phyloP scores from a whole-genome alignment of 2,329 filamentous ascomycete genomes.

The Biscogniauxia mediterranea region DNA sequence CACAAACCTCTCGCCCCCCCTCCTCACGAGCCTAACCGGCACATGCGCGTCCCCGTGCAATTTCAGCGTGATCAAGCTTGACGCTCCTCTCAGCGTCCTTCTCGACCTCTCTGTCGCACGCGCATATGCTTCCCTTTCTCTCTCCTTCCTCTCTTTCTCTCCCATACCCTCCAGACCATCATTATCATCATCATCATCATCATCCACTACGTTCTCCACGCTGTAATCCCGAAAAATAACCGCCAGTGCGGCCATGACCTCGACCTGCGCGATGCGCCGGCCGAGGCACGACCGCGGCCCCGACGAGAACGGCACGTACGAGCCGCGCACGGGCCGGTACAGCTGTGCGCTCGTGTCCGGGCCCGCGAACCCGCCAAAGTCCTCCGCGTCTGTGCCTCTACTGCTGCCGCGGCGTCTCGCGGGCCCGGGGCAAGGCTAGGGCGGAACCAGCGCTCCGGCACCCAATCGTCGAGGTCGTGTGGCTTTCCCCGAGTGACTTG shows the following conservation, averaged over 20 bases:
- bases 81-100: slow-evolving; percentile 51
- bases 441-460: slow-evolving; percentile 59
- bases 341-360: slow-evolving; percentile 60
- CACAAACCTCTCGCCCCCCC: slow-evolving; percentile 67
- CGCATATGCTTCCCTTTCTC: slow-evolving; percentile 41
- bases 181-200: slow-evolving; percentile 51
- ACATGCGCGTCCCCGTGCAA: slow-evolving; percentile 57
- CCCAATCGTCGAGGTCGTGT: slow-evolving; percentile 53
- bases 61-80: slow-evolving; percentile 67
- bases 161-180: slow-evolving; percentile 13
- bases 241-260: slow-evolving; percentile 54
- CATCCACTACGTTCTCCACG: slow-evolving; percentile 67
- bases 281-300: slow-evolving; percentile 57
- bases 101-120: slow-evolving; percentile 58
- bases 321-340: slow-evolving; percentile 56
- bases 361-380: slow-evolving; percentile 56
- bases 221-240: slow-evolving; percentile 59
- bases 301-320: slow-evolving; percentile 57
- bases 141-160: too few species aligned
- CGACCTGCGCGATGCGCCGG: slow-evolving; percentile 56
- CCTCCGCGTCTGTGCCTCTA: slow-evolving; percentile 42
- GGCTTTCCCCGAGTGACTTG: slow-evolving; percentile 10
- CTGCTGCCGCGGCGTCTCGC: slow-evolving; percentile 15
- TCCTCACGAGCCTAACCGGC: slow-evolving; percentile 64
- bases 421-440: slow-evolving; percentile 13